A percentile compares a stretch with the other conserved stretches of the same genome.
Evolutionary conservation across 805 yeast species (phyloP).

Genomic region (Metschnikowia arizonensis): DNA sequence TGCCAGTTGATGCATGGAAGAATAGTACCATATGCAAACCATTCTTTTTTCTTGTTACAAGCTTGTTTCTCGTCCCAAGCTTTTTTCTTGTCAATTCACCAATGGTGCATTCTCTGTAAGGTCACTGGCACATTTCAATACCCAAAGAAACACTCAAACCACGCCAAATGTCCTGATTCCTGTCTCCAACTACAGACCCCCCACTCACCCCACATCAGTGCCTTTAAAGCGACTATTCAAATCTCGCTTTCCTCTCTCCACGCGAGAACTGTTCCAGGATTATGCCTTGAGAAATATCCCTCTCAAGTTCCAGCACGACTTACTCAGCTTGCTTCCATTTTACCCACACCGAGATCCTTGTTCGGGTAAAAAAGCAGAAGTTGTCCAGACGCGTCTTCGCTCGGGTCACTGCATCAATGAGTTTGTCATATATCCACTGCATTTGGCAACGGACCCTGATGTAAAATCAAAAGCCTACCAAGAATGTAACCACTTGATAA

Average conservation of each 20-base stretch:
- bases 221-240: conserved; percentile 53
- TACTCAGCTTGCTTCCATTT: conserved; percentile 45
- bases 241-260: conserved; percentile 54
- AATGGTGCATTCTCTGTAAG: not conserved
- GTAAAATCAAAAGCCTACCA: conserved; percentile 5
- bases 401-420: conserved; percentile 36
- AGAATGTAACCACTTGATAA: conserved; percentile 35
- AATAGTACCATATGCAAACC: not conserved
- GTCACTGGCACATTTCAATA: not conserved
- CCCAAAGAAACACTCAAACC: not conserved
- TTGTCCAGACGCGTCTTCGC: conserved; percentile 29
- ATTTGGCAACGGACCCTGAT: conserved; percentile 11
- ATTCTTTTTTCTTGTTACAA: not conserved
- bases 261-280: conserved; percentile 52
- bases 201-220: conserved; percentile 66
- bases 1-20: not conserved
- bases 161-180: not conserved
- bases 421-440: conserved; percentile 32
- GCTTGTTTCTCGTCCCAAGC: not conserved
- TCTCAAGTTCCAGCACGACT: conserved; percentile 43
- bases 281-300: conserved; percentile 38
- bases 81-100: not conserved
- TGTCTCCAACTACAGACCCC: conserved; percentile 36
- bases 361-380: conserved; percentile 28
- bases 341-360: conserved; percentile 33